Percentiles rank a stretch among this genome's conserved stretches.
phyloP scores from a whole-genome alignment of 1,139 yeast species.

The Hansenula anomala region DNA sequence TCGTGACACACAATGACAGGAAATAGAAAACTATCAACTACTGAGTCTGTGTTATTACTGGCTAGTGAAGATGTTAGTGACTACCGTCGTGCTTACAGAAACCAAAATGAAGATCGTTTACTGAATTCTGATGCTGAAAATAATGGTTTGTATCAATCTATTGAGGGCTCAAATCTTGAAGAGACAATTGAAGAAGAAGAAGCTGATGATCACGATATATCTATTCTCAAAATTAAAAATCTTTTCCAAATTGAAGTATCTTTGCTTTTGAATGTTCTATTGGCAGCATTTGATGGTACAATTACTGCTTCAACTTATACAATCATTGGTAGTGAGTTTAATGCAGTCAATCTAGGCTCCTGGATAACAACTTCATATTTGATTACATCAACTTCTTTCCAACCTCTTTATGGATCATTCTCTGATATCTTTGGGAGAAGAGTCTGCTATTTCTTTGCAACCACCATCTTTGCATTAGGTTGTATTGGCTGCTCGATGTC shows the following conservation, averaged over 20 bases:
- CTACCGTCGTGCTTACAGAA: neutral
- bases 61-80: slow-evolving; percentile 10
- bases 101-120: too few relatives aligned
- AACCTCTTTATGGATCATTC: slow-evolving; percentile 74
- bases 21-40: slow-evolving; percentile 6
- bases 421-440: slow-evolving; percentile 82
- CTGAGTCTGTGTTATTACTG: slow-evolving; percentile 8
- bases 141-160: neutral
- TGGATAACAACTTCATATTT: slow-evolving; percentile 60
- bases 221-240: slow-evolving; percentile 7
- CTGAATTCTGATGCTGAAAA: neutral
- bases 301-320: slow-evolving; percentile 51
- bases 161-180: neutral
- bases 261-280: slow-evolving; percentile 28
- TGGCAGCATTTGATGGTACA: slow-evolving; percentile 54
- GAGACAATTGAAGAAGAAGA: neutral
- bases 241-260: slow-evolving; percentile 11
- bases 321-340: slow-evolving; percentile 51
- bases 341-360: slow-evolving; percentile 44
- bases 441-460: slow-evolving; percentile 40
- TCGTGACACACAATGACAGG: neutral
- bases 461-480: slow-evolving; percentile 42
- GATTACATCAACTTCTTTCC: slow-evolving; percentile 53
- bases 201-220: slow-evolving; percentile 3
- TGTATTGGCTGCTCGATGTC: slow-evolving; percentile 45